A percentile compares a stretch with the other conserved stretches of the same genome.
phyloP scores from a whole-genome alignment of 2,329 filamentous ascomycete genomes.

The Elsinoe ampelina region DNA sequence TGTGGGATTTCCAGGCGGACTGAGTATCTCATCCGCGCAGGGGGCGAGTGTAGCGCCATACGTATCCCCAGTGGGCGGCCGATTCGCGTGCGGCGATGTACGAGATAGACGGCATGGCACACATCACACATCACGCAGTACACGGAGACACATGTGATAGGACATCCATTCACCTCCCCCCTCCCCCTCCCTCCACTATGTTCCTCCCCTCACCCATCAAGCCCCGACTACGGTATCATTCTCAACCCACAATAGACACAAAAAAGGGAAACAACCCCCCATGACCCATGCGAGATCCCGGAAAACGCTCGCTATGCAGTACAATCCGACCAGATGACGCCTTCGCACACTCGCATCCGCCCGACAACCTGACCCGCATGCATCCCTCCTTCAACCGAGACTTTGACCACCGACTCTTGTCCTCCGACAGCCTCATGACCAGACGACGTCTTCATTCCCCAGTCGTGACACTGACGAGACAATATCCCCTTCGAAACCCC shows the following conservation, averaged over 20 bases:
- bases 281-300: background rate
- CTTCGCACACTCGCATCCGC: background rate
- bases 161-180: background rate
- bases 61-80: too few relatives aligned
- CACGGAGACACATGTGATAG: background rate
- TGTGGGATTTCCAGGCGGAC: too few relatives aligned
- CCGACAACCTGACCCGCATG: too few relatives aligned
- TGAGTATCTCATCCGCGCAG: too few relatives aligned
- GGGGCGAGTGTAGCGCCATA: too few relatives aligned
- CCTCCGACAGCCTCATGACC: background rate
- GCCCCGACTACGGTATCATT: background rate
- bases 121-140: background rate
- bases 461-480: background rate
- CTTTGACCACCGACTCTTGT: too few relatives aligned
- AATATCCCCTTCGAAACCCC: conserved; percentile 36
- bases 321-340: background rate
- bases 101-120: background rate
- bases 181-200: background rate
- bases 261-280: background rate
- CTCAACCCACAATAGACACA: background rate
- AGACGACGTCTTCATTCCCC: background rate
- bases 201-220: too few relatives aligned
- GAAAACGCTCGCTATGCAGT: background rate
- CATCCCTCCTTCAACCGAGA: too few relatives aligned
- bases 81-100: too few relatives aligned